A percentile compares a stretch with the other conserved stretches of the same genome.
These are phyloP conservation scores for Xeromyces bisporus DNA, from an alignment of 495 filamentous ascomycete genomes.

Conservation along the genomic window DNA sequence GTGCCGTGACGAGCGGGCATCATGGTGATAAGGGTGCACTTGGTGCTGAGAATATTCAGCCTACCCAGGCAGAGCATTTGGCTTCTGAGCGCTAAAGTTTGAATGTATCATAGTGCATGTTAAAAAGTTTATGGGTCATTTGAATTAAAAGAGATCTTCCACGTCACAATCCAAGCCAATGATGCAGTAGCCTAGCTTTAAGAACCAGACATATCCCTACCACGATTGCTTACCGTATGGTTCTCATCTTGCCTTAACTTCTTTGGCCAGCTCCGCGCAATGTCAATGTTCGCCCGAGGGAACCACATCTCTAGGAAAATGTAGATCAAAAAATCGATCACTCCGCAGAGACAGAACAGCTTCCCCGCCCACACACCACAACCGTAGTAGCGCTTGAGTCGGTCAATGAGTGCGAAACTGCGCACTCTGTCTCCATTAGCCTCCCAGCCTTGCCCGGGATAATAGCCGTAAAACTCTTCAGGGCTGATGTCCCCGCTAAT, in stretches of 20 bases:
- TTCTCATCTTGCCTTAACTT: constrained; percentile 29
- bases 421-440: constrained; percentile 58
- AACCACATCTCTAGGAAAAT: constrained; percentile 74
- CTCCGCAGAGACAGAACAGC: constrained; percentile 83
- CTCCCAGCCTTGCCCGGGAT: constrained; percentile 44
- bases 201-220: too few relatives aligned
- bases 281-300: constrained; percentile 70
- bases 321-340: constrained; percentile 84
- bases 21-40: constrained; percentile 16
- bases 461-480: constrained; percentile 73
- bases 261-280: constrained; percentile 79
- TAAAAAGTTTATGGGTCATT: too few relatives aligned
- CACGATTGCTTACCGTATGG: too few relatives aligned
- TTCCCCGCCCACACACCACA: constrained; percentile 99
- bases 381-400: constrained; percentile 92
- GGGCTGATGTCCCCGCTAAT: constrained; percentile 70
- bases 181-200: constrained; percentile 3
- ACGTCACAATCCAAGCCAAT: constrained; percentile 4
- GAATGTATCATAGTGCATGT: too few relatives aligned
- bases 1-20: constrained; percentile 6
- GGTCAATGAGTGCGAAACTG: constrained; percentile 83
- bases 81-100: too few relatives aligned
- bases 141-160: background rate
- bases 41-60: constrained; percentile 27
- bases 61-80: constrained; percentile 29